These are phyloP conservation scores for Irpex sp. DNA, from an alignment of 1,284 basidiomycete genomes.

Conservation along the genomic window DNA sequence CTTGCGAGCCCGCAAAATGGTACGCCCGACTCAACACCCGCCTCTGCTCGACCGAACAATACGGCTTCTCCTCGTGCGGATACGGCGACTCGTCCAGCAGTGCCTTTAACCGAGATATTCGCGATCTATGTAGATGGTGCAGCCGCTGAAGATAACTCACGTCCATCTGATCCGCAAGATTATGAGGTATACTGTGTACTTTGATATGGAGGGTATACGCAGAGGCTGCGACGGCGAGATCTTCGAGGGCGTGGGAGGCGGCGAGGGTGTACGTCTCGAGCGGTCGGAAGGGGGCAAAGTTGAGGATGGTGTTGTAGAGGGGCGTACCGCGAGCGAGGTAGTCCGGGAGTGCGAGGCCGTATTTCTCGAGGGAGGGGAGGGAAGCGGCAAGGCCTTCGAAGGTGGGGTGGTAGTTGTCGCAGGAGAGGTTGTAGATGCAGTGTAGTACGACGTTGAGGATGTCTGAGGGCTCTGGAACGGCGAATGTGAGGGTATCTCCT, in stretches of 20 bases:
- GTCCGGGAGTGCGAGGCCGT: slow-evolving; percentile 22
- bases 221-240: slow-evolving; percentile 31
- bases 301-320: slow-evolving; percentile 25
- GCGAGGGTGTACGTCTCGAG: slow-evolving; percentile 32
- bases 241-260: slow-evolving; percentile 28
- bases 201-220: slow-evolving; percentile 29
- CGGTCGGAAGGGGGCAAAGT: slow-evolving; percentile 29
- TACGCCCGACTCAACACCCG: neutral
- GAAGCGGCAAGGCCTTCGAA: slow-evolving; percentile 25
- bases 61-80: neutral
- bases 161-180: slow-evolving; percentile 27
- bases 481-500: too few relatives aligned
- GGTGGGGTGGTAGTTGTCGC: slow-evolving; percentile 28
- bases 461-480: slow-evolving; percentile 12
- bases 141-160: slow-evolving; percentile 31
- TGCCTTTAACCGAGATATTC: slow-evolving; percentile 31
- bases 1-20: neutral
- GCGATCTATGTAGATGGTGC: slow-evolving; percentile 33
- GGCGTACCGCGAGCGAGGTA: slow-evolving; percentile 20
- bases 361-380: slow-evolving; percentile 24
- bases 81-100: slow-evolving; percentile 16
- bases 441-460: slow-evolving; percentile 34
- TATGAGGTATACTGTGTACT: slow-evolving; percentile 28
- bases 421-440: slow-evolving; percentile 28
- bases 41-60: neutral